Evolutionary conservation across 1,284 basidiomycete species (phyloP).

Genomic region (Leccinum griseonigrum): DNA sequence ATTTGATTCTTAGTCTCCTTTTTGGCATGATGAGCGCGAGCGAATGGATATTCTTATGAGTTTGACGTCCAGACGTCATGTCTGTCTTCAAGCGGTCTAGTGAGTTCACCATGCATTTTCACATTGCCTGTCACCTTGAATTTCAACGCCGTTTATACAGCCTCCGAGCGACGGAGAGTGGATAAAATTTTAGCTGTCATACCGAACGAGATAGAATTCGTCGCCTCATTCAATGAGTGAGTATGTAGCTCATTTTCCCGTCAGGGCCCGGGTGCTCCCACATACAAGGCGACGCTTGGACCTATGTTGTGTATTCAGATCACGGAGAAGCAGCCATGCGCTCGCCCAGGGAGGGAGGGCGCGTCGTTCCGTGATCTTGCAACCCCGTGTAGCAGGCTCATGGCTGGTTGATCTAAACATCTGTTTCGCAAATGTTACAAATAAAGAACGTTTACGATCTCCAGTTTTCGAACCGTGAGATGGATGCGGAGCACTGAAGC

Average conservation of each 20-base stretch:
- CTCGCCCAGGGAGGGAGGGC: background rate
- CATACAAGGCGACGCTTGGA: background rate
- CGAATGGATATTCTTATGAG: background rate
- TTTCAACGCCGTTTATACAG: background rate
- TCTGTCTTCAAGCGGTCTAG: background rate
- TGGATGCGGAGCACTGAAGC: background rate
- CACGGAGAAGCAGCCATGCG: background rate
- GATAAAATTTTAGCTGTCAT: background rate
- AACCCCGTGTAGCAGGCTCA: background rate
- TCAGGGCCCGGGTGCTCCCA: too few species aligned
- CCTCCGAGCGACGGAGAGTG: background rate
- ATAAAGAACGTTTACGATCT: too few species aligned
- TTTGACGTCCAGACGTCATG: background rate
- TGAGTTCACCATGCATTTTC: background rate
- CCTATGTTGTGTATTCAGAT: background rate
- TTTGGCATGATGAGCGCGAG: background rate
- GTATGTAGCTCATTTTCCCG: too few species aligned
- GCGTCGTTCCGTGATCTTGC: background rate
- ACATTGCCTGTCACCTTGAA: background rate
- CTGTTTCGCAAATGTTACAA: background rate
- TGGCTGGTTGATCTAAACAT: background rate
- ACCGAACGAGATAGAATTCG: background rate
- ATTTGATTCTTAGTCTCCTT: background rate
- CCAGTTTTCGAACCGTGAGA: background rate
- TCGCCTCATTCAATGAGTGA: too few species aligned